Percentiles rank a stretch among this genome's conserved stretches.
Conservation (phyloP, 2,329 filamentous ascomycete species). For the Neurospora sp. region DNA sequence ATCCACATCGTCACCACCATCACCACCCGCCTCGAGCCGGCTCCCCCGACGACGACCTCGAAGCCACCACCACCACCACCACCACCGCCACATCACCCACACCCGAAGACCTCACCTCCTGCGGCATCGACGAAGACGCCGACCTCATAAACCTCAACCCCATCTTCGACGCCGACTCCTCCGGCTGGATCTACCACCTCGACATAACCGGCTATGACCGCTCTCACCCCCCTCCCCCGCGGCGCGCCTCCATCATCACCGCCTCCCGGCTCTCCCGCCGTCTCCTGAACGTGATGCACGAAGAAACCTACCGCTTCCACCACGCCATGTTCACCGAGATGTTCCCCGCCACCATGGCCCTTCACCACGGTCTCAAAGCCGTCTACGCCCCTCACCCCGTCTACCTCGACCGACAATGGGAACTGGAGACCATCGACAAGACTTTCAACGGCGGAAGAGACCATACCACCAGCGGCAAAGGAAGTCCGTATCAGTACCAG, state of each 20-base stretch:
- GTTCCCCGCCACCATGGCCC: constrained; percentile 60
- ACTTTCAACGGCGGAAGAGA: constrained; percentile 71
- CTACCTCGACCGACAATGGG: constrained; percentile 69
- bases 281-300: constrained; percentile 62
- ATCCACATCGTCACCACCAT: background rate
- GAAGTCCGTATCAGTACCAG: constrained; percentile 55
- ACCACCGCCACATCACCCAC: constrained; percentile 6
- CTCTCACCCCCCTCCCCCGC: constrained; percentile 45
- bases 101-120: constrained; percentile 32
- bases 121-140: constrained; percentile 61
- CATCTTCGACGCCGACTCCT: constrained; percentile 60
- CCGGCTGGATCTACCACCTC: constrained; percentile 62
- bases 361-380: constrained; percentile 70
- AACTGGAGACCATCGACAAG: constrained; percentile 55
- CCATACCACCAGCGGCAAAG: constrained; percentile 52
- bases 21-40: background rate
- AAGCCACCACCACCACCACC: constrained; percentile 5
- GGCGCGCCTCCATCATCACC: constrained; percentile 62
- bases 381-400: constrained; percentile 75
- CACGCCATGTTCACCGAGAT: constrained; percentile 73
- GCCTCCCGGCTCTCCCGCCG: constrained; percentile 57
- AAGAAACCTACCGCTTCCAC: constrained; percentile 56
- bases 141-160: constrained; percentile 72
- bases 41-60: constrained; percentile 29
- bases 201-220: constrained; percentile 61